phyloP scores from a whole-genome alignment of 495 filamentous ascomycete genomes.

The Astrothelium macrocarpum region DNA sequence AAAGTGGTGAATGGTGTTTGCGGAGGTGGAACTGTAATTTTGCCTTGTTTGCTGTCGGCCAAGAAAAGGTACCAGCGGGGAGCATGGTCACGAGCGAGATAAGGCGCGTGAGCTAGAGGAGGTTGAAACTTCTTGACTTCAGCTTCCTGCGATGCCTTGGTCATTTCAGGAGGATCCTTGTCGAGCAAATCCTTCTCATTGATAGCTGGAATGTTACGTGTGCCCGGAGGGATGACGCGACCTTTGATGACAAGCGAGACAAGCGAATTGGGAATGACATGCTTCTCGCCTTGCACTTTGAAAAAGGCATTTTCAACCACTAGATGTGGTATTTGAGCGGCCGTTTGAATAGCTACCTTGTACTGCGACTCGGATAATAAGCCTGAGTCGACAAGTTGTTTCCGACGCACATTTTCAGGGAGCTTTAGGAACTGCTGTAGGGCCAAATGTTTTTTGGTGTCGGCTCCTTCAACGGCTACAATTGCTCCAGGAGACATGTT shows the following conservation, averaged over 20 bases:
- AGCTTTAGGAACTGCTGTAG: constrained; percentile 82
- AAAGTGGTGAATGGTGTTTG: constrained; percentile 65
- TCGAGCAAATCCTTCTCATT: constrained; percentile 76
- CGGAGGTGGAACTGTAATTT: constrained; percentile 90
- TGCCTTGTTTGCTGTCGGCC: constrained; percentile 83
- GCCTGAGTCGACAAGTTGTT: constrained; percentile 55
- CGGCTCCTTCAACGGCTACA: constrained; percentile 63
- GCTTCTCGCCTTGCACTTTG: constrained; percentile 91
- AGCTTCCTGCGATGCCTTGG: constrained; percentile 51
- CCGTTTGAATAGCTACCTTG: constrained; percentile 59
- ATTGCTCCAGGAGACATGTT: constrained; percentile 70
- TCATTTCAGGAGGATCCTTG: constrained; percentile 82
- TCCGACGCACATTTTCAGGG: constrained; percentile 57
- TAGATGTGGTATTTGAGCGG: constrained; percentile 69
- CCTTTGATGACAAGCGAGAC: constrained; percentile 91
- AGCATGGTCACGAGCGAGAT: constrained; percentile 77
- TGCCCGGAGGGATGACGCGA: constrained; percentile 85
- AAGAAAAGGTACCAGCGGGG: constrained; percentile 91
- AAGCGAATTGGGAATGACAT: constrained; percentile 83
- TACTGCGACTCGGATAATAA: constrained; percentile 69
- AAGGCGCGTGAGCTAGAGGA: constrained; percentile 79
- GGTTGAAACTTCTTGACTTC: constrained; percentile 58
- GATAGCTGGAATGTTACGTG: constrained; percentile 57
- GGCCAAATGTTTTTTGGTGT: constrained; percentile 59
- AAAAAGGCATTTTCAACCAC: constrained; percentile 93